These are phyloP conservation scores for Volvariella volvacea DNA, from an alignment of 1,284 basidiomycete species.

Conservation along the genomic window DNA sequence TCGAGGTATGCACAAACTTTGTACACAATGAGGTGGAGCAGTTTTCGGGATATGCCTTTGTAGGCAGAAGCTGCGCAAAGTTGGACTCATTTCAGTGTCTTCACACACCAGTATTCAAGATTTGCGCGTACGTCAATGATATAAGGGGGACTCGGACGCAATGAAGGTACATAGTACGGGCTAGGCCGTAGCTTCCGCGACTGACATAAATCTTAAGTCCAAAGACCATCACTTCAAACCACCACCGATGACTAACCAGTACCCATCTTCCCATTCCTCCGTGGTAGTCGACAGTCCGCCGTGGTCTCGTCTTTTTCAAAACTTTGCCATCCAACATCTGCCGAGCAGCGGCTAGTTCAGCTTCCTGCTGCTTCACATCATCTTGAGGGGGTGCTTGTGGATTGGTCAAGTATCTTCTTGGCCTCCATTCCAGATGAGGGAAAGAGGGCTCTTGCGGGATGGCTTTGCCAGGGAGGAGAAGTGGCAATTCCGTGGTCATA, in stretches of 20 bases:
- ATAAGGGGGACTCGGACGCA: constrained; percentile 78
- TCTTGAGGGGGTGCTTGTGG: constrained; percentile 74
- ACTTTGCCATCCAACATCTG: constrained; percentile 67
- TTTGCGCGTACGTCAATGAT: constrained; percentile 67
- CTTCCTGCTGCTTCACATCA: constrained; percentile 65
- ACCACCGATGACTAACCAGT: constrained; percentile 50
- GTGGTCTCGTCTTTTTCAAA: constrained; percentile 85
- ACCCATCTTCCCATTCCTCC: constrained; percentile 81
- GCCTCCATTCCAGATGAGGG: constrained; percentile 47
- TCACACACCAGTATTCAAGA: constrained; percentile 13
- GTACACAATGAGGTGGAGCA: constrained; percentile 89
- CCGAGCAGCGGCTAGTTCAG: constrained; percentile 68
- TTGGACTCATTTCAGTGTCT: constrained; percentile 14
- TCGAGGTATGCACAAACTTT: constrained; percentile 96
- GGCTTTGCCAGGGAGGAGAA: constrained; percentile 36
- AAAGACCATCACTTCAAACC: neutral
- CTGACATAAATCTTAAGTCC: constrained; percentile 26
- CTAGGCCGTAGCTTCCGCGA: constrained; percentile 71
- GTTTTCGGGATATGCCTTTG: constrained; percentile 86
- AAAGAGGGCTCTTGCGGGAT: constrained; percentile 24
- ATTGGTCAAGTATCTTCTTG: constrained; percentile 37
- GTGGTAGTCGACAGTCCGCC: constrained; percentile 92
- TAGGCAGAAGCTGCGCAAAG: constrained; percentile 71
- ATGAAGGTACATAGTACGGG: constrained; percentile 64
- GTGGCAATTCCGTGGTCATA: constrained; percentile 18